Evolutionary conservation across 2,329 filamentous ascomycete genomes (phyloP), one percentile per base, ranked within the genome.

Genomic region (Pestalotiopsis fici): DNA sequence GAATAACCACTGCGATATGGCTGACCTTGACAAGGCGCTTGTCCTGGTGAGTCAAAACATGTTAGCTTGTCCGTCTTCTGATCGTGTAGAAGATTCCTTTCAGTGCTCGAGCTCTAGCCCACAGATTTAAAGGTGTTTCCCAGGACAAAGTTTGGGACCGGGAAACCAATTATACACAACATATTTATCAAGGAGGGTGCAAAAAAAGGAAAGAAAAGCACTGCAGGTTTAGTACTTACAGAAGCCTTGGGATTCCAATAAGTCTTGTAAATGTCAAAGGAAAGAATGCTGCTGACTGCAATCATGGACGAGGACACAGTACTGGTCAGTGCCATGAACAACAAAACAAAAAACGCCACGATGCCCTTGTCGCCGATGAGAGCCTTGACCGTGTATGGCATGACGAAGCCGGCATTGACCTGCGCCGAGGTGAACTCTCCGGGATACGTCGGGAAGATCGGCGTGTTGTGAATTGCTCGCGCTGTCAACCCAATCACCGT

Each of bases 241-340:
- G 77, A 79, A 0, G 83, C 83, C 9, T 75, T 72, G 0, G 82
- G 82, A 67, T 85, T 82, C 75, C 85, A 77, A 68, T 86, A 86
- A 3, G 82, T 85, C 61, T 82, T 80, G 74, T 82, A 86, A n/a
- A 85, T 71, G 68, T 86, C 83, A 62, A 84, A 81, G 4, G 82
- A 83, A 7, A 86, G 74, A 56, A 86, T 85, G 66, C 81, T 83
- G 74, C 80, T 83, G 25, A 85, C 83, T 1, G 84, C 84, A 60
- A 86, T 86, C 78, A 85, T 82, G 4, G 80, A 82, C 0, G 84
- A 84, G 0, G 83, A 85, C 0, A 85, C 78, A 0, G 83, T 85
- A 64, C 80, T 83, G 0, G 84, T 86, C 28, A 86, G 71, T 3
- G 84, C 83, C 84, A 86, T 86, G 74, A 86, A 86, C 1, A 85